Percentiles rank a stretch among this genome's conserved stretches.
Evolutionary conservation across 805 yeast genomes (phyloP).

Genomic region (Kodamaea fukazawae): DNA sequence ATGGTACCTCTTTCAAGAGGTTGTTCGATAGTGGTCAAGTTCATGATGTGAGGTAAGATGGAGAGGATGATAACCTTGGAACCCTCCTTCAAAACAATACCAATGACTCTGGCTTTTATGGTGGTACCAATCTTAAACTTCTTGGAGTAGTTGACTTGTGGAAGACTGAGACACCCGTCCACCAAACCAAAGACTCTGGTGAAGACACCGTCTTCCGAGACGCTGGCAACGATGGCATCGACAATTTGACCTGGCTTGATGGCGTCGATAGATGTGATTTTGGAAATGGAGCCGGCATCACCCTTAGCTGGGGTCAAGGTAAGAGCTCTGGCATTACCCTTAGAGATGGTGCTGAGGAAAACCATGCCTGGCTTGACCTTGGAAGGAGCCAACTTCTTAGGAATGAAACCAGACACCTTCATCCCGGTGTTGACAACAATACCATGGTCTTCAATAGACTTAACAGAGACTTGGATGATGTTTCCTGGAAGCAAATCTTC

Average conservation of each 20-base stretch:
- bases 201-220: slow-evolving; percentile 59
- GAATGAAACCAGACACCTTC: slow-evolving; percentile 63
- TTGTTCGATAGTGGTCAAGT: slow-evolving; percentile 22
- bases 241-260: slow-evolving; percentile 83
- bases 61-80: slow-evolving; percentile 66
- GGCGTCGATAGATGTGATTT: slow-evolving; percentile 73
- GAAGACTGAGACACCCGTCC: slow-evolving; percentile 64
- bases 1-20: slow-evolving; percentile 52
- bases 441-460: slow-evolving; percentile 91
- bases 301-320: slow-evolving; percentile 50
- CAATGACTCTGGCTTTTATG: slow-evolving; percentile 68
- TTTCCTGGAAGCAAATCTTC: slow-evolving; percentile 66
- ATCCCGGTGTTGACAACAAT: slow-evolving; percentile 68
- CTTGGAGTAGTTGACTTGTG: slow-evolving; percentile 51
- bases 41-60: slow-evolving; percentile 51
- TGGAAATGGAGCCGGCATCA: slow-evolving; percentile 31
- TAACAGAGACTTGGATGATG: slow-evolving; percentile 72
- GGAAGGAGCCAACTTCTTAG: slow-evolving; percentile 44
- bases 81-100: slow-evolving; percentile 46
- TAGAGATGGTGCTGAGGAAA: slow-evolving; percentile 55
- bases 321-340: slow-evolving; percentile 50
- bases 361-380: slow-evolving; percentile 61
- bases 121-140: slow-evolving; percentile 66
- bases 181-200: slow-evolving; percentile 73
- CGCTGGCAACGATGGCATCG: slow-evolving; percentile 65